Conservation (phyloP, 73 alveolate genomes). For the Paramecium sexaurelia region DNA sequence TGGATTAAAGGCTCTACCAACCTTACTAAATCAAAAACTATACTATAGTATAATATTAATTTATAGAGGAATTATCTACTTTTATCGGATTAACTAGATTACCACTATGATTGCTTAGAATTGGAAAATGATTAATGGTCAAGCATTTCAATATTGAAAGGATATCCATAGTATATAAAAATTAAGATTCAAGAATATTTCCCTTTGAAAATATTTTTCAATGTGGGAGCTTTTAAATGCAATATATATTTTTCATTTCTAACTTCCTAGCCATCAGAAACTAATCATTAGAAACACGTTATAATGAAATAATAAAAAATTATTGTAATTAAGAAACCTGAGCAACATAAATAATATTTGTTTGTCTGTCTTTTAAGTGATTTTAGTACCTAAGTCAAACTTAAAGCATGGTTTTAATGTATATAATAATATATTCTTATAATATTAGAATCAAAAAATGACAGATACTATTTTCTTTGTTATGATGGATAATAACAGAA, state of each 20-base stretch:
- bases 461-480: neutral
- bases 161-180: neutral
- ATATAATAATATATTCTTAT: neutral
- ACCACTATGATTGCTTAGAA: neutral
- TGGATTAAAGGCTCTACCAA: neutral
- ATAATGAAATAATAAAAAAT: neutral
- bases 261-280: neutral
- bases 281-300: neutral
- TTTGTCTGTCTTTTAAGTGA: neutral
- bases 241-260: neutral
- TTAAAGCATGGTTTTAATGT: conserved; percentile 33
- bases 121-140: conserved; percentile 6
- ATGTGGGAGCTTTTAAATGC: conserved; percentile 31
- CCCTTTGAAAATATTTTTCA: neutral
- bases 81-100: neutral
- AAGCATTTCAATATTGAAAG: neutral
- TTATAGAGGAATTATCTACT: conserved; percentile 16
- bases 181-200: neutral
- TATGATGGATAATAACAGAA: neutral
- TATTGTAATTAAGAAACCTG: conserved; percentile 14
- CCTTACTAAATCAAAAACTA: neutral
- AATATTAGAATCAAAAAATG: neutral
- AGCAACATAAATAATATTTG: neutral
- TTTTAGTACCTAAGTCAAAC: neutral
- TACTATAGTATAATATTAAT: neutral